Evolutionary conservation across 306 rosid species (phyloP), one percentile per base, ranked within the genome.

Genomic region (Corylus avellana): DNA sequence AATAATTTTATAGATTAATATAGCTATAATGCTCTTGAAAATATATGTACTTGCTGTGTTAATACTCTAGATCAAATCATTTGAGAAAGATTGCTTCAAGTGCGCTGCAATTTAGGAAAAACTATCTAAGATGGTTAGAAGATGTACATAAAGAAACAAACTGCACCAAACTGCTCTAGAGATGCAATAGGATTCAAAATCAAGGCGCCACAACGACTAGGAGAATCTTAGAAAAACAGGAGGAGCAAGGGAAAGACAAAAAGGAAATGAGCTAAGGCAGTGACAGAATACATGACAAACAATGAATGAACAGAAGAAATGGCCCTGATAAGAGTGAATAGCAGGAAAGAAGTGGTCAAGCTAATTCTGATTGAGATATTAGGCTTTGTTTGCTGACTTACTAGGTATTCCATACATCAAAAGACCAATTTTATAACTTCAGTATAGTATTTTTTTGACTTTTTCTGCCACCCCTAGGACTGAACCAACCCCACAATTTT

Each of bases 121-220:
- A 61, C 12, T 27, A 12, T 25, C 18, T 12, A 62, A 25, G n/a
- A 61, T 61, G 18, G 68, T 62, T 53, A 53, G 35, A 11, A 11
- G 32, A 12, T 62, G 8, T 62, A 25, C 44, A 62, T 37, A 62
- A 29, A 62, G 68, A 62, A 62, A 25, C 18, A 25, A 62, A 29
- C 68, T 61, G 68, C 42, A 61, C 68, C 68, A 61, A 61, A 61
- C 68, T 29, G 68, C n/a, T 62, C 68, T 11, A 42, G 46, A 42
- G 46, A 42, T 42, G 46, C 46, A 42, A 42, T 5, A 42, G 46
- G 46, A 42, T 42, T 42, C 46, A 42, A 42, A 42, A 42, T 42
- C 46, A 29, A 62, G 44, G 44, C 27, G 18, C 68, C 68, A 62
- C n/a, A 53, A 53, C 1, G 57, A 12, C n/a, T 25, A 27, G 17